Conservation (phyloP, 495 filamentous ascomycete genomes). For the Astrothelium macrocarpum region DNA sequence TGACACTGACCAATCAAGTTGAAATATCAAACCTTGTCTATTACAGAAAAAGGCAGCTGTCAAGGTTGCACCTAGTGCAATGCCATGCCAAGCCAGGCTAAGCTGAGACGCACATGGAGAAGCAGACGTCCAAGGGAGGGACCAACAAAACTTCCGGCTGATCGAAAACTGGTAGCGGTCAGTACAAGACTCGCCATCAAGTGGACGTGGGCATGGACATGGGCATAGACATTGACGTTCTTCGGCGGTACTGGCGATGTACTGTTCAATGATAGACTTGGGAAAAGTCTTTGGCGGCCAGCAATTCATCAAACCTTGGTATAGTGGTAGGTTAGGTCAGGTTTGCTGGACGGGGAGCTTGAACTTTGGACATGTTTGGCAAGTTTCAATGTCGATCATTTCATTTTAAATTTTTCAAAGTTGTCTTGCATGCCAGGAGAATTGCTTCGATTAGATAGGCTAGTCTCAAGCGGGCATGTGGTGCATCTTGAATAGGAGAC, state of each 20-base stretch:
- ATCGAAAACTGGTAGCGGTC: neutral
- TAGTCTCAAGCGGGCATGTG: conserved; percentile 3
- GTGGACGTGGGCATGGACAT: neutral
- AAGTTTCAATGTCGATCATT: no score
- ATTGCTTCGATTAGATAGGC: no score
- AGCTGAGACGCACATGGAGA: neutral
- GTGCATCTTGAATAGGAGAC: no score
- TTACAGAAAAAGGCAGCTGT: conserved; percentile 3
- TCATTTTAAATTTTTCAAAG: no score
- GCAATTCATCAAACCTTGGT: no score
- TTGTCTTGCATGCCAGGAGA: no score
- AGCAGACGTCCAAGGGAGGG: neutral
- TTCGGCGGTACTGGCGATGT: neutral
- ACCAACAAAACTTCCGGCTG: neutral
- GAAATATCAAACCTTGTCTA: neutral
- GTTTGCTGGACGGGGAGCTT: no score
- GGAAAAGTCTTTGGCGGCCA: neutral
- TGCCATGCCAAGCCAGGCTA: neutral
- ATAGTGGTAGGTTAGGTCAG: no score
- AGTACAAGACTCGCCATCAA: neutral
- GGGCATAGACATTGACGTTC: no score
- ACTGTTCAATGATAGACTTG: neutral
- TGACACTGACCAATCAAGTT: neutral
- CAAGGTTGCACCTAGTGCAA: neutral
- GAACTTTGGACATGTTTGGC: no score